These are phyloP conservation scores for Tricharina praecox DNA, from an alignment of 495 filamentous ascomycete species.

Conservation along the genomic window DNA sequence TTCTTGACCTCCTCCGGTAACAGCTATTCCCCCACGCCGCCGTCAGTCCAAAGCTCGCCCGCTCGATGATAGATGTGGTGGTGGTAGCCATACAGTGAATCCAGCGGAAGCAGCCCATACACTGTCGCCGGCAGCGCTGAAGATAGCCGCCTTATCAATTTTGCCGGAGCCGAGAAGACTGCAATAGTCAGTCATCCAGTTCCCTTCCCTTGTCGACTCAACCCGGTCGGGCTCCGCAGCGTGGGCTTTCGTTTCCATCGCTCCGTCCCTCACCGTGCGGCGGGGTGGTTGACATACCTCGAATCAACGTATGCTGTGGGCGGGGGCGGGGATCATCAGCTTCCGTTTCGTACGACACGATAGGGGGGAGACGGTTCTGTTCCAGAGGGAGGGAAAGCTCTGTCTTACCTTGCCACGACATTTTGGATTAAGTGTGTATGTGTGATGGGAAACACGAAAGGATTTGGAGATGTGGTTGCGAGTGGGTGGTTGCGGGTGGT, in stretches of 20 bases:
- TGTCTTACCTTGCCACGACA: constrained; percentile 3
- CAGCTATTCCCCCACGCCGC: constrained; percentile 32
- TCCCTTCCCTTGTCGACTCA: not conserved
- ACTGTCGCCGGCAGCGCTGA: constrained; percentile 62
- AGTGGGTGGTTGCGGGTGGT: not conserved
- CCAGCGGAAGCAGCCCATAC: constrained; percentile 57
- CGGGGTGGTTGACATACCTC: not conserved
- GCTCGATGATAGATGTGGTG: no score
- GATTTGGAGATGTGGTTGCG: not conserved
- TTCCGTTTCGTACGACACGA: not conserved
- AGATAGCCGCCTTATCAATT: constrained; percentile 76
- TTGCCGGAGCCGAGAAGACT: constrained; percentile 73
- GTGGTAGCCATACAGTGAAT: constrained; percentile 66
- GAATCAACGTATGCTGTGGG: not conserved
- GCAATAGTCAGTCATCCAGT: not conserved
- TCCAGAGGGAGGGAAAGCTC: not conserved
- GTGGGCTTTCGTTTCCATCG: not conserved
- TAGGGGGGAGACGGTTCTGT: not conserved
- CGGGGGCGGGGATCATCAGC: not conserved
- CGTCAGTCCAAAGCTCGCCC: not conserved
- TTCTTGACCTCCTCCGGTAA: constrained; percentile 45
- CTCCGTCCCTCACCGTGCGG: not conserved
- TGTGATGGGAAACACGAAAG: no score
- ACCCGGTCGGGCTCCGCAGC: not conserved
- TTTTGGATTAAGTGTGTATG: not conserved